phyloP scores from a whole-genome alignment of 2,329 filamentous ascomycete genomes.

The Raffaelea deltoideospora region DNA sequence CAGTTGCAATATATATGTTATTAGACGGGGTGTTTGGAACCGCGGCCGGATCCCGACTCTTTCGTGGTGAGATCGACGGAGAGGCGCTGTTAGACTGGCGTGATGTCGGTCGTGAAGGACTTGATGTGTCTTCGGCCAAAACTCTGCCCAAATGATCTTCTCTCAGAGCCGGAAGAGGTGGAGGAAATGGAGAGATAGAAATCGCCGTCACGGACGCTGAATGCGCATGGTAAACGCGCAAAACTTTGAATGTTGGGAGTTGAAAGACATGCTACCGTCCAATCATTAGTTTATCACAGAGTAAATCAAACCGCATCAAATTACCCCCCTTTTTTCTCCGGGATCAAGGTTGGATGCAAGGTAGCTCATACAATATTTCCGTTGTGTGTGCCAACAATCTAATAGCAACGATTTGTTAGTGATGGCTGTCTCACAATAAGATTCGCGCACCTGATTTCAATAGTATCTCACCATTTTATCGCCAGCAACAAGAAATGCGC shows the following conservation, averaged over 20 bases:
- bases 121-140: slow-evolving; percentile 19
- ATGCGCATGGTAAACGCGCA: slow-evolving; percentile 85
- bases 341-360: too few relatives aligned
- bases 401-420: slow-evolving; percentile 19
- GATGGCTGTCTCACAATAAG: not conserved
- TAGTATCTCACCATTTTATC: slow-evolving; percentile 71
- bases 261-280: slow-evolving; percentile 66
- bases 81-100: slow-evolving; percentile 25
- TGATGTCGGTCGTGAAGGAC: slow-evolving; percentile 19
- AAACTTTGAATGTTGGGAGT: slow-evolving; percentile 62
- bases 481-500: slow-evolving; percentile 74
- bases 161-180: slow-evolving; percentile 30
- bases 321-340: too few relatives aligned
- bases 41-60: slow-evolving; percentile 32
- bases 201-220: slow-evolving; percentile 79
- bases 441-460: not conserved
- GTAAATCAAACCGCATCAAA: too few relatives aligned
- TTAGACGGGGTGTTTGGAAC: slow-evolving; percentile 70
- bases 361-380: slow-evolving; percentile 96
- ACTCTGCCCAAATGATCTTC: slow-evolving; percentile 23
- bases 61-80: slow-evolving; percentile 35
- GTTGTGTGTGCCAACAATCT: slow-evolving; percentile 91
- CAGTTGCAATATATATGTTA: slow-evolving; percentile 82
- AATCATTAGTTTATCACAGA: too few relatives aligned
- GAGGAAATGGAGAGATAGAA: slow-evolving; percentile 76